These are phyloP conservation scores for Gnomoniopsis smithogilvyi DNA, from an alignment of 2,329 filamentous ascomycete genomes.

Conservation along the genomic window DNA sequence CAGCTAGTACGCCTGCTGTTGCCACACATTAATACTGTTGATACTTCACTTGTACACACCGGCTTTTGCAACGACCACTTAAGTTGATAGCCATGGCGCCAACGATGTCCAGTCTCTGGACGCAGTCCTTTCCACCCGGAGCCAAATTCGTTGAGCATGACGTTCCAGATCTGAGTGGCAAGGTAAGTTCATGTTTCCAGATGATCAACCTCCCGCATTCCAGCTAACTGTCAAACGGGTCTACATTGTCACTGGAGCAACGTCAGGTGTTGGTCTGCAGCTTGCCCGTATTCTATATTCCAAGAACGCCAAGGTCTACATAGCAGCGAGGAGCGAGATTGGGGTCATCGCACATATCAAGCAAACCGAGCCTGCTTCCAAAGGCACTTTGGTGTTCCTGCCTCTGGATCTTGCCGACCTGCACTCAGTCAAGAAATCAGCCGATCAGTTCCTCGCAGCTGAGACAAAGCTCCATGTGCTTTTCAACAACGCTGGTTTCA, in stretches of 20 bases:
- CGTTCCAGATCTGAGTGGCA: slow-evolving; percentile 25
- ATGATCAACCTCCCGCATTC: background rate
- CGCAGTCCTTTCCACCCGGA: slow-evolving; percentile 26
- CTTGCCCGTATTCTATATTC: slow-evolving; percentile 46
- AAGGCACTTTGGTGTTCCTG: slow-evolving; percentile 30
- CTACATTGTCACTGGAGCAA: slow-evolving; percentile 36
- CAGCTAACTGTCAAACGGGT: slow-evolving; percentile 21
- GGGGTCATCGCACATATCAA: slow-evolving; percentile 42
- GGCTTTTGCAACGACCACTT: too few relatives aligned
- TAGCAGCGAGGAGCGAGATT: slow-evolving; percentile 40
- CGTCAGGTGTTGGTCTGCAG: slow-evolving; percentile 36
- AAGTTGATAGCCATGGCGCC: background rate
- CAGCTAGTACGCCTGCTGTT: too few relatives aligned
- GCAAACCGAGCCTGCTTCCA: slow-evolving; percentile 16
- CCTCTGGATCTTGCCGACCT: slow-evolving; percentile 28
- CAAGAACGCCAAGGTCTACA: slow-evolving; percentile 47
- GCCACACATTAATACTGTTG: too few relatives aligned
- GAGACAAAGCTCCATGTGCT: slow-evolving; percentile 32
- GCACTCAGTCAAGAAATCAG: slow-evolving; percentile 21
- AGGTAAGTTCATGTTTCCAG: slow-evolving; percentile 12
- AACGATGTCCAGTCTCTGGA: slow-evolving; percentile 3
- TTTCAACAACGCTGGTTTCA: slow-evolving; percentile 39
- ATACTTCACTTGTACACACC: too few relatives aligned
- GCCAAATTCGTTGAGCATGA: slow-evolving; percentile 30
- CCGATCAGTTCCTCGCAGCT: slow-evolving; percentile 18